Conservation (phyloP, 257 asterid genomes). For the Solanum pennellii region DNA sequence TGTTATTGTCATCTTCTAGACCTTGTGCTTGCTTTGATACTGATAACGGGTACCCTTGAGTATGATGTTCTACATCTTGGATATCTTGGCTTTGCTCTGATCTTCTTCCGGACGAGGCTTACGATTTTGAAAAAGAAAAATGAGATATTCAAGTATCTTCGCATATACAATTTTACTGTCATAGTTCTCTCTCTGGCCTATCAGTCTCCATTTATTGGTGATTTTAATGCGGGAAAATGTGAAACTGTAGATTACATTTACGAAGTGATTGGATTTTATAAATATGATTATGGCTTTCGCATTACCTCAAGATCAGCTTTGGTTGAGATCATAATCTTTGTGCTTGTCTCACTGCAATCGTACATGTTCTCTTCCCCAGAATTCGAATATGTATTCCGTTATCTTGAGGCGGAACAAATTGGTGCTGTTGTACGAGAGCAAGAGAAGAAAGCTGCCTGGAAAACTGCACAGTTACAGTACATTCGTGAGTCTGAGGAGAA, state of each 20-base stretch:
- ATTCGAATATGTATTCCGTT: constrained; percentile 95
- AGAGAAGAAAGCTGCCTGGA: constrained; percentile 97
- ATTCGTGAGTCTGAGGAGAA: constrained; percentile 89
- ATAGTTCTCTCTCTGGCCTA: constrained; percentile 95
- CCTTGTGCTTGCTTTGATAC: constrained; percentile 83
- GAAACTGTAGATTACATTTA: constrained; percentile 80
- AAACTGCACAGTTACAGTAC: constrained; percentile 81
- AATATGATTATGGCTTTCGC: constrained; percentile 94
- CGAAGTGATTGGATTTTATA: constrained; percentile 91
- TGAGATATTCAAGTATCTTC: constrained; percentile 73
- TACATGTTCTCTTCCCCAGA: constrained; percentile 96
- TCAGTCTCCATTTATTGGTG: constrained; percentile 91
- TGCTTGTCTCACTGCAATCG: constrained; percentile 88
- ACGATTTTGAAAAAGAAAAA: constrained; percentile 89
- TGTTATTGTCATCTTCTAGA: constrained; percentile 98
- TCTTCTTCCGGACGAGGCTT: constrained; percentile 91
- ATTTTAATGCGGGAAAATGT: constrained; percentile 64
- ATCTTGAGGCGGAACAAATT: constrained; percentile 97
- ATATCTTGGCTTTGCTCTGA: constrained; percentile 87
- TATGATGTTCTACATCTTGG: constrained; percentile 97
- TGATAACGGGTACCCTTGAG: constrained; percentile 90
- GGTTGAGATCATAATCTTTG: constrained; percentile 86
- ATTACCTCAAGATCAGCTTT: constrained; percentile 96
- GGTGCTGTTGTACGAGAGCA: constrained; percentile 96
- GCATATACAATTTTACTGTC: constrained; percentile 78